Evolutionary conservation across 179 eudicot genomes (phyloP).

Genomic region (Vitellaria paradoxa): DNA sequence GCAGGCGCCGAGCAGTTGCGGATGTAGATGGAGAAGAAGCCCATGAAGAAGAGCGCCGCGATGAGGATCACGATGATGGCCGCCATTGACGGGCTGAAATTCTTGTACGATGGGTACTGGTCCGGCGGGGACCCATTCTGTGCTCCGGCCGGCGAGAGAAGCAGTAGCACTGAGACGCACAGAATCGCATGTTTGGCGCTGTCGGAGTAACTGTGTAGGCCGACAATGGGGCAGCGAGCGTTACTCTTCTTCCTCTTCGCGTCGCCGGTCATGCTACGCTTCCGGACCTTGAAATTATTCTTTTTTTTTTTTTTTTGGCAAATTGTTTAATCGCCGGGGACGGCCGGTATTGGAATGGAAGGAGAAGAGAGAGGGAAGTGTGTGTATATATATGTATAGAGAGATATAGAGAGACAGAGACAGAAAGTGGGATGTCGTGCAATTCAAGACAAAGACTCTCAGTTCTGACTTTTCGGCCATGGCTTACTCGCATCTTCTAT

Average conservation of each 20-base stretch:
- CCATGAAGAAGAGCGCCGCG: slow-evolving; percentile 63
- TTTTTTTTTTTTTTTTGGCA: too few relatives aligned
- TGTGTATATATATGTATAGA: too few relatives aligned
- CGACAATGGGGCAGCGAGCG: not conserved
- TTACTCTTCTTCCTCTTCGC: not conserved
- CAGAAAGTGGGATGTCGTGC: too few relatives aligned
- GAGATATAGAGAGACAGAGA: too few relatives aligned
- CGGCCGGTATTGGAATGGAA: too few relatives aligned
- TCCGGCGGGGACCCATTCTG: not conserved
- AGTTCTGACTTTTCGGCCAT: too few relatives aligned
- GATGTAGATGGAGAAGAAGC: slow-evolving; percentile 68
- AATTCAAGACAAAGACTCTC: too few relatives aligned
- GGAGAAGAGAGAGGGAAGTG: too few relatives aligned
- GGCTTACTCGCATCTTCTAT: too few relatives aligned
- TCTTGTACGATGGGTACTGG: not conserved
- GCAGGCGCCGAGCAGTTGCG: slow-evolving; percentile 48
- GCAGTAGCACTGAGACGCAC: slow-evolving; percentile 10
- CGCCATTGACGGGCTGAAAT: slow-evolving; percentile 54
- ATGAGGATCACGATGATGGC: slow-evolving; percentile 46
- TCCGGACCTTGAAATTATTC: not conserved
- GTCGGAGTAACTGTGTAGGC: too few relatives aligned
- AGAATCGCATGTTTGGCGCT: not conserved
- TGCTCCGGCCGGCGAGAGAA: slow-evolving; percentile 16
- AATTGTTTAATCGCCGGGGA: too few relatives aligned
- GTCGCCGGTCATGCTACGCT: not conserved